Percentiles rank a stretch among this genome's conserved stretches.
Evolutionary conservation across 192 early-diverging fungal genomes (phyloP).

Genomic region (Kappamyces sp.): DNA sequence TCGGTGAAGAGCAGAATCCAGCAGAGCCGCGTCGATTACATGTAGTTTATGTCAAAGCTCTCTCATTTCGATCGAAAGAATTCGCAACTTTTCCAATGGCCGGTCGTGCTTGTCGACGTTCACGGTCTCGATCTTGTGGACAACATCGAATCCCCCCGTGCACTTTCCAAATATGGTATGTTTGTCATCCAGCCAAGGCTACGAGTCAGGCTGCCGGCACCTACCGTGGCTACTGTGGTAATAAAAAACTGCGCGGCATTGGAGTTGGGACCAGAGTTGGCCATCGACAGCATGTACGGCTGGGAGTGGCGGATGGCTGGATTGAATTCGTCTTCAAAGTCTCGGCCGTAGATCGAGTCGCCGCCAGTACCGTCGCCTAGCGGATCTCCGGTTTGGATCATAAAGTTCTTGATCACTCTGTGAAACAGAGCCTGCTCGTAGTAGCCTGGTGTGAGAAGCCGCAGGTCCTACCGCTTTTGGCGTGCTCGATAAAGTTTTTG

Average conservation of each 20-base stretch:
- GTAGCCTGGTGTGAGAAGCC: conserved; percentile 36
- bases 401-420: conserved; percentile 93
- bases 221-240: conserved; percentile 80
- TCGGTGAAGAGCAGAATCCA: not conserved
- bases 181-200: conserved; percentile 96
- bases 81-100: conserved; percentile 76
- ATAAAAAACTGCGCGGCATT: conserved; percentile 97
- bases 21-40: not conserved
- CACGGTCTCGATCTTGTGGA: conserved; percentile 75
- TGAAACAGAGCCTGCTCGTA: conserved; percentile 94
- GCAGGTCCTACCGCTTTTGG: conserved; percentile 53
- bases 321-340: conserved; percentile 93
- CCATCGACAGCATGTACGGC: conserved; percentile 92
- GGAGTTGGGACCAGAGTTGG: conserved; percentile 78
- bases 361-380: conserved; percentile 91
- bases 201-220: conserved; percentile 20
- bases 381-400: conserved; percentile 82
- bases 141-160: conserved; percentile 86
- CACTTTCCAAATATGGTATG: conserved; percentile 93
- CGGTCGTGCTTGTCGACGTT: conserved; percentile 85
- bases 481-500: conserved; percentile 87
- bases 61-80: conserved; percentile 72
- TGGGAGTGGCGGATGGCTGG: conserved; percentile 73
- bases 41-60: not conserved
- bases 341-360: conserved; percentile 81